These are phyloP conservation scores for Hibiscus trionum DNA, from an alignment of 345 rosid genomes.

Conservation along the genomic window DNA sequence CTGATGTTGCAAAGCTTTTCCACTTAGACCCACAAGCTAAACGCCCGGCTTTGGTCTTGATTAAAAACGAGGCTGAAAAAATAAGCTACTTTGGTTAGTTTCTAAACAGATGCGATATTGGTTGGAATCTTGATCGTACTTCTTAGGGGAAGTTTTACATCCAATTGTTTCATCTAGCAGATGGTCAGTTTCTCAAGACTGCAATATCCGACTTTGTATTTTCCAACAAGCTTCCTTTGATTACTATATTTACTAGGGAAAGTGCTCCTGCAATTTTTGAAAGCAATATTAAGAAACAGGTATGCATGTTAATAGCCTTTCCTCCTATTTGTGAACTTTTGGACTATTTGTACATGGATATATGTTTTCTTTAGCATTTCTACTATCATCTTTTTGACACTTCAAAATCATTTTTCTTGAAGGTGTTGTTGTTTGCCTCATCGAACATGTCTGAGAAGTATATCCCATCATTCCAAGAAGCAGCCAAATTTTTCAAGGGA, in stretches of 20 bases:
- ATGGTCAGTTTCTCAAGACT: slow-evolving; percentile 75
- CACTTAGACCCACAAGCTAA: slow-evolving; percentile 65
- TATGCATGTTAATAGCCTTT: slow-evolving; percentile 8
- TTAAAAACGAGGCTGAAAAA: slow-evolving; percentile 84
- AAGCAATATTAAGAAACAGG: slow-evolving; percentile 89
- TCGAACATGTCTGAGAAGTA: slow-evolving; percentile 63
- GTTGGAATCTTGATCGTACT: neutral
- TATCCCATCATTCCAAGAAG: slow-evolving; percentile 60
- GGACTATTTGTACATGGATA: neutral
- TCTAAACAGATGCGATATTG: neutral
- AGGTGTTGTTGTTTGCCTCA: slow-evolving; percentile 69
- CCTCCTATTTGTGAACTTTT: neutral
- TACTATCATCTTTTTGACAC: neutral
- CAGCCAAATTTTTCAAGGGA: slow-evolving; percentile 84
- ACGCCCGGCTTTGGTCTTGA: slow-evolving; percentile 73
- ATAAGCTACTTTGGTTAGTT: slow-evolving; percentile 70
- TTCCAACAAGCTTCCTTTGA: slow-evolving; percentile 84
- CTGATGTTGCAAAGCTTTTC: slow-evolving; percentile 91
- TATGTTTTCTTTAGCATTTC: neutral
- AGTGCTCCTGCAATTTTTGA: slow-evolving; percentile 72
- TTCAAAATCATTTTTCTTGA: slow-evolving; percentile 20
- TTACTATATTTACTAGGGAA: slow-evolving; percentile 74
- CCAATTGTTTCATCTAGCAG: slow-evolving; percentile 35
- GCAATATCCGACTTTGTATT: slow-evolving; percentile 58
- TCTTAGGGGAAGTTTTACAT: slow-evolving; percentile 6